Base-by-base conservation (phyloP, 73 alveolate species). In the Paraurostyla sp. region DNA sequence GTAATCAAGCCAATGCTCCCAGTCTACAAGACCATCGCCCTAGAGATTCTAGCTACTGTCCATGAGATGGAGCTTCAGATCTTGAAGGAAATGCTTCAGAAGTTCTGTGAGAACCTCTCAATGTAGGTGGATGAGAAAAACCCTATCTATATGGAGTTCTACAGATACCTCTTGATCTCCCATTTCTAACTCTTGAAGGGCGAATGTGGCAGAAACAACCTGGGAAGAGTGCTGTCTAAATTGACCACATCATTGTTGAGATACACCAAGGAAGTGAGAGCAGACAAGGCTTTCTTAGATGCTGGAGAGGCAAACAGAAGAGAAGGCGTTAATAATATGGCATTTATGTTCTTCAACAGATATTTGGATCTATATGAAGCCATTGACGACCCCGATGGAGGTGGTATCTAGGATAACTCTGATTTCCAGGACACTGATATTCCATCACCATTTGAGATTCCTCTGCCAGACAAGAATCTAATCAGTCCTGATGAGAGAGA, bases 291-390 rank as follows among this genome's bases (percentile, higher is more conserved):
- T 27, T 97, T 96, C 95, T 91, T 90, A 20, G 99, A 98, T 94
- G 99, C 99, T 27, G 99, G 99, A 58, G 93, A 93, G 83, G 99
- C 99, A 25, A 93, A 98, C 78, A 96, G 96, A 81, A 96, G 95
- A 73, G 97, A 91, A 63, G 96, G 97, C 9, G 71, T 91, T 69
- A 88, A 95, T 78, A 92, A 96, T 91, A 92, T 94, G 95, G 99
- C 99, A 38, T 98, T 97, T 83, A 92, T 98, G 48, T 83, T 98
- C 92, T 94, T 96, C 58, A 98, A 98, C 71, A 95, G 99, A 94
- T 98, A 97, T 90, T 87, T 97, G 30, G 99, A 98, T 86, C 94
- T 98, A 15, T 96, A 96, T 91, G 99, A 98, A 71, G 99, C 98
- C 52, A 98, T 98, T 46, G 98, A 96, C 69, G 99, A 98, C 65